Evolutionary conservation across 2,329 filamentous ascomycete species (phyloP).

Genomic region (Zasmidium citrigriseum): DNA sequence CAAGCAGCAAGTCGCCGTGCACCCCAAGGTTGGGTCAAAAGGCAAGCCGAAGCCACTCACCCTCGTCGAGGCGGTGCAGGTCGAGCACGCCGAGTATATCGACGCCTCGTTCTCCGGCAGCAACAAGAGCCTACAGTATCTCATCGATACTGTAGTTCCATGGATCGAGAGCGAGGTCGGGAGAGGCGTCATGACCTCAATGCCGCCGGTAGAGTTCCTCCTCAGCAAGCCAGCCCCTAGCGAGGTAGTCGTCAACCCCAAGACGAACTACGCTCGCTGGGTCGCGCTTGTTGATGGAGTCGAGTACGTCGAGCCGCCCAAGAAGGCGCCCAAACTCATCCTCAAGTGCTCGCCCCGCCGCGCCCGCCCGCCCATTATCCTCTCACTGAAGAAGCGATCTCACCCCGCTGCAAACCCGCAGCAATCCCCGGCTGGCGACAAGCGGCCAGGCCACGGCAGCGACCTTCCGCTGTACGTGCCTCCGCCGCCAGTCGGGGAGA

Average conservation of each 20-base stretch:
- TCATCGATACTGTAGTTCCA: constrained; percentile 24
- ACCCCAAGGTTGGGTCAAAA: constrained; percentile 19
- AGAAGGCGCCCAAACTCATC: not conserved
- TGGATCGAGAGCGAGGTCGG: constrained; percentile 25
- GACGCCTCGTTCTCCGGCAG: constrained; percentile 18
- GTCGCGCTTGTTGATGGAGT: constrained; percentile 6
- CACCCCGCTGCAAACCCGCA: not conserved
- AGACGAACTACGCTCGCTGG: constrained; percentile 29
- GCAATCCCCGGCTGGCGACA: not conserved
- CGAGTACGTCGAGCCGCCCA: not conserved
- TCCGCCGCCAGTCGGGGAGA: not conserved
- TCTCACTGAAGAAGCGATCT: no score
- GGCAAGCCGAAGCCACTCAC: constrained; percentile 8
- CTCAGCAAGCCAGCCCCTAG: constrained; percentile 20
- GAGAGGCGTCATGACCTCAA: constrained; percentile 18
- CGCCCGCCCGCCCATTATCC: not conserved
- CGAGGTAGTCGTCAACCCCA: constrained; percentile 25
- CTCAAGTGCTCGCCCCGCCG: not conserved
- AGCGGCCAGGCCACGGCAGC: not conserved
- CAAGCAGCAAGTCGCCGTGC: constrained; percentile 11
- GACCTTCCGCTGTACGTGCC: constrained; percentile 4
- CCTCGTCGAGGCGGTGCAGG: constrained; percentile 20
- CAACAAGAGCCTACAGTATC: constrained; percentile 21
- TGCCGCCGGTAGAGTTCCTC: constrained; percentile 36
- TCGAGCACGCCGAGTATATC: constrained; percentile 26